A percentile compares a stretch with the other conserved stretches of the same genome.
Evolutionary conservation across 257 asterid species (phyloP).

Genomic region (Solanum tarapatanum): DNA sequence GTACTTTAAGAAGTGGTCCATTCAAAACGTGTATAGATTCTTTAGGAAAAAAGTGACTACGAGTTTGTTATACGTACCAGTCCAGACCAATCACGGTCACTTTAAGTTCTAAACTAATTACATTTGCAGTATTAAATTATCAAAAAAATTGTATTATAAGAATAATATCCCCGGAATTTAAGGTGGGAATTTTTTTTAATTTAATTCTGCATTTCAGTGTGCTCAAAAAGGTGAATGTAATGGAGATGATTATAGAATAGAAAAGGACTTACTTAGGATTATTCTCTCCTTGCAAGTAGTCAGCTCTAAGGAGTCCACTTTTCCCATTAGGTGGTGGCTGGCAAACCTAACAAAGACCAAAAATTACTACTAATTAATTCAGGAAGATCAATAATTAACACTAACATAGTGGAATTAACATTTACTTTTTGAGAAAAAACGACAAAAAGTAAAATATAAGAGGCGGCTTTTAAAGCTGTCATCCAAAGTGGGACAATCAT

Average conservation of each 20-base stretch:
- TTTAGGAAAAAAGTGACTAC: not conserved
- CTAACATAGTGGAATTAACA: not conserved
- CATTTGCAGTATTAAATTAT: not conserved
- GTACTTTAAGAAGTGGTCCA: not conserved
- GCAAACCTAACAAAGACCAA: slow-evolving; percentile 47
- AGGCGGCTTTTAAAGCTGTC: not conserved
- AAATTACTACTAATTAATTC: not conserved
- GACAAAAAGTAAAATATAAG: not conserved
- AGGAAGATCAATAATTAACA: not conserved
- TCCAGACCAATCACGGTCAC: not conserved
- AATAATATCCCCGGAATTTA: not conserved
- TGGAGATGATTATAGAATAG: not conserved
- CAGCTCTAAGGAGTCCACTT: slow-evolving; percentile 84
- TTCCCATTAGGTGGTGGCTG: slow-evolving; percentile 79
- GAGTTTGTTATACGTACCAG: not conserved
- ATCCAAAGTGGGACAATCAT: not conserved
- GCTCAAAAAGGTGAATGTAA: not conserved
- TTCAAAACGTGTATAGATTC: not conserved
- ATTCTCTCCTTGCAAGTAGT: slow-evolving; percentile 48
- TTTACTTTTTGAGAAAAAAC: not conserved
- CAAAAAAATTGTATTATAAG: not conserved
- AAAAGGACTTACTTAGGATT: slow-evolving; percentile 48
- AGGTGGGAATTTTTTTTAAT: not conserved
- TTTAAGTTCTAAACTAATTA: not conserved
- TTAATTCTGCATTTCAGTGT: not conserved